Evolutionary conservation across 2,329 filamentous ascomycete genomes (phyloP).

Genomic region (Xylariaceae sp.): DNA sequence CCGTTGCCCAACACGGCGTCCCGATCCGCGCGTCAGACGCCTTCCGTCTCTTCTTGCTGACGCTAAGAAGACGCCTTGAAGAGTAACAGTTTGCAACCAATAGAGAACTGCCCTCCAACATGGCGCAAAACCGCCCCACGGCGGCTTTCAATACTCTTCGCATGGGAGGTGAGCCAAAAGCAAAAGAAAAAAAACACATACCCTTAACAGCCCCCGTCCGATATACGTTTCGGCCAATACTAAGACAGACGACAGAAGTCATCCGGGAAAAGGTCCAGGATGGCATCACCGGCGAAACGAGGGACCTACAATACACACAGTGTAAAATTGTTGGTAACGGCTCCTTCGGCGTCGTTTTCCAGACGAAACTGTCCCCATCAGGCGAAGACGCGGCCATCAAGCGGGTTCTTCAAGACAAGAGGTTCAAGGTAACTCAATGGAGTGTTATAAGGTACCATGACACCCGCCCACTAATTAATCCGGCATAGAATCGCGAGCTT

Average conservation of each 20-base stretch:
- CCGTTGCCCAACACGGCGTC: slow-evolving; percentile 38
- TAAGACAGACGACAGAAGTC: slow-evolving; percentile 67
- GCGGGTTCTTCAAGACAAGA: slow-evolving; percentile 96
- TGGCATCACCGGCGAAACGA: slow-evolving; percentile 93
- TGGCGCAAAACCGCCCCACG: slow-evolving; percentile 58
- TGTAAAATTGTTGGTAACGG: slow-evolving; percentile 99
- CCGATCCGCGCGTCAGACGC: slow-evolving; percentile 27
- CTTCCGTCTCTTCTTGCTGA: slow-evolving; percentile 32
- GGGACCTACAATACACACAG: slow-evolving; percentile 97
- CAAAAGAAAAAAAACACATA: no score
- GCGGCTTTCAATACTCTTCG: slow-evolving; percentile 84
- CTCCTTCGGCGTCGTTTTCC: slow-evolving; percentile 97
- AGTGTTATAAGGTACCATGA: neutral
- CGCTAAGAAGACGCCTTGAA: slow-evolving; percentile 29
- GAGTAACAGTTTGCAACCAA: slow-evolving; percentile 30
- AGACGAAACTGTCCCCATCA: slow-evolving; percentile 97
- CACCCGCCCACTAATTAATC: slow-evolving; percentile 20
- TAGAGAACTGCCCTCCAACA: slow-evolving; percentile 31
- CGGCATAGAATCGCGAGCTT: slow-evolving; percentile 85
- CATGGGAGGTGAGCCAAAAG: slow-evolving; percentile 94
- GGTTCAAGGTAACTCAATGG: slow-evolving; percentile 80
- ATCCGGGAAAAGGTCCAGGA: slow-evolving; percentile 99
- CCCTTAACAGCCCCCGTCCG: slow-evolving; percentile 14
- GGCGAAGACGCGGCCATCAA: slow-evolving; percentile 99
- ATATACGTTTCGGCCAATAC: slow-evolving; percentile 17